A percentile compares a stretch with the other conserved stretches of the same genome.
Conservation (phyloP, 352 stramenopile species). For the Phytophthora uliginosa region DNA sequence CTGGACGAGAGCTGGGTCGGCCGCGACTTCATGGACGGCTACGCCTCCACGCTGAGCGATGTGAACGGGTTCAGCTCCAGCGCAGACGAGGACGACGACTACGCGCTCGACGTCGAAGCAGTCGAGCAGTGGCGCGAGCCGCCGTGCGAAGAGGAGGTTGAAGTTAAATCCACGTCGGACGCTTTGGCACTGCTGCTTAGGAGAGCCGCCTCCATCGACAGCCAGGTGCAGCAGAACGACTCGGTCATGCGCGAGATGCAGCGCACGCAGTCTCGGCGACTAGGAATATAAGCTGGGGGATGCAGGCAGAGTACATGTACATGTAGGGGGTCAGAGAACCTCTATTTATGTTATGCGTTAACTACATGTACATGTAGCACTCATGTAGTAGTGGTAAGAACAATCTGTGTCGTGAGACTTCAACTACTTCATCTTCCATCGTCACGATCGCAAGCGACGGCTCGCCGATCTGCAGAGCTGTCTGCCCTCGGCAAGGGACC, state of each 20-base stretch:
- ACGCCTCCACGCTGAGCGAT: constrained; percentile 30
- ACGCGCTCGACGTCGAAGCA: constrained; percentile 12
- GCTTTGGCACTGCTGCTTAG: constrained; percentile 19
- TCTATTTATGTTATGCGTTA: too few species aligned
- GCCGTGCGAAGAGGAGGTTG: constrained; percentile 20
- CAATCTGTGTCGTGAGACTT: background rate
- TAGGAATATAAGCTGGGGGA: constrained; percentile 4
- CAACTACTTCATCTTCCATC: background rate
- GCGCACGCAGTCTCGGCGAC: constrained; percentile 14
- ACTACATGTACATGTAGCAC: background rate
- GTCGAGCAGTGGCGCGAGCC: constrained; percentile 27
- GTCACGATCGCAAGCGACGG: constrained; percentile 1
- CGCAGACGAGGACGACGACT: constrained; percentile 37
- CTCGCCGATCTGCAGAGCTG: constrained; percentile 9
- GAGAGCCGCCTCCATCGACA: constrained; percentile 25
- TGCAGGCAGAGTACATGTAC: background rate
- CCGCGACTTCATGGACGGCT: constrained; percentile 32
- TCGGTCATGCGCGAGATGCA: constrained; percentile 34
- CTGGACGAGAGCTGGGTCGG: constrained; percentile 35
- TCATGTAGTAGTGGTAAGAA: too few species aligned
- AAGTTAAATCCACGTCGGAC: constrained; percentile 21
- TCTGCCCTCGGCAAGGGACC: background rate
- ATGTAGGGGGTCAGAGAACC: too few species aligned
- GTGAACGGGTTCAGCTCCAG: constrained; percentile 36
- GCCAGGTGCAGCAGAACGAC: constrained; percentile 38